phyloP scores from a whole-genome alignment of 2,329 filamentous ascomycete genomes.

The Monilinia fructicola region DNA sequence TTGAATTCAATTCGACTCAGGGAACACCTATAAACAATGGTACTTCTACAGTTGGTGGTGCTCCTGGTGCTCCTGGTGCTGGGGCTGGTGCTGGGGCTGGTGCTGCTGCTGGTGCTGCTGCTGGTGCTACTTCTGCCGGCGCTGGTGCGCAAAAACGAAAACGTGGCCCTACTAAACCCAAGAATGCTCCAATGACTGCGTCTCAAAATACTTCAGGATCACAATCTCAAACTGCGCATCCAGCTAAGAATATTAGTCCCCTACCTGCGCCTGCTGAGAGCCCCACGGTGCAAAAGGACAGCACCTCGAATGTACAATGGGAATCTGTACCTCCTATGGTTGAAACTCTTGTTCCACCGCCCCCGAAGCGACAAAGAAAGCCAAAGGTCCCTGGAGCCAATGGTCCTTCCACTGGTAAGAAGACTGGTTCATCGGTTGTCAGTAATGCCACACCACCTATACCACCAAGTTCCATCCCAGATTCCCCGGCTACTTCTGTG shows the following conservation, averaged over 20 bases:
- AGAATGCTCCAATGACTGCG: slow-evolving; percentile 26
- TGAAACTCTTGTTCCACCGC: slow-evolving; percentile 39
- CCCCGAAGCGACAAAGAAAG: slow-evolving; percentile 45
- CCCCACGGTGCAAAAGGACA: slow-evolving; percentile 31
- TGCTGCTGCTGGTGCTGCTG: no score
- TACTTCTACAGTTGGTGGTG: slow-evolving; percentile 24
- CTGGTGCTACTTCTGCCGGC: slow-evolving; percentile 18
- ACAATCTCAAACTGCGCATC: slow-evolving; percentile 22
- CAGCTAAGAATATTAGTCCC: slow-evolving; percentile 17
- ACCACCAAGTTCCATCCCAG: slow-evolving; percentile 36
- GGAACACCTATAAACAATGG: slow-evolving; percentile 30
- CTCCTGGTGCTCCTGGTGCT: slow-evolving; percentile 12
- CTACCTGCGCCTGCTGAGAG: slow-evolving; percentile 27
- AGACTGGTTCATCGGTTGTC: slow-evolving; percentile 33
- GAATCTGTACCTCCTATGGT: slow-evolving; percentile 30
- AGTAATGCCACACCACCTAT: slow-evolving; percentile 38
- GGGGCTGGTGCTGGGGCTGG: no score
- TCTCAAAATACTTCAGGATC: slow-evolving; percentile 24
- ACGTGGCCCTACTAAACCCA: slow-evolving; percentile 35
- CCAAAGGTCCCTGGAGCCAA: slow-evolving; percentile 38
- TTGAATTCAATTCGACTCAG: slow-evolving; percentile 29
- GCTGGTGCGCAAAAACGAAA: slow-evolving; percentile 33
- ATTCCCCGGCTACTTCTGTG: slow-evolving; percentile 35
- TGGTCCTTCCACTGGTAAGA: slow-evolving; percentile 34
- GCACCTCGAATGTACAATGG: slow-evolving; percentile 32